phyloP scores from a whole-genome alignment of 257 asterid species.

The Ajuga chamaepitys region DNA sequence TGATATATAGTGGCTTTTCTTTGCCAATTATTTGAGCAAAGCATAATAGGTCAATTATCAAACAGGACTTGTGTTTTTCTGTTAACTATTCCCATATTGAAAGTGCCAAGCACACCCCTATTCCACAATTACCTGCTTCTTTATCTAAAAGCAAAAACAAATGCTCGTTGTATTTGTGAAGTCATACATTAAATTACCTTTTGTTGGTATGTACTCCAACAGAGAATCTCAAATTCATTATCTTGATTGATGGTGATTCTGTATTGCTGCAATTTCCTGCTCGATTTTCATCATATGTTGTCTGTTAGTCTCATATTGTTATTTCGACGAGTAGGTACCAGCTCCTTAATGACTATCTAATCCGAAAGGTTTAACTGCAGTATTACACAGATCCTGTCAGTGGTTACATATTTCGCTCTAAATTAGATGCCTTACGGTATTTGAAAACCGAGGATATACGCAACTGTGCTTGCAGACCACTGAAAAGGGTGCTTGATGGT shows the following conservation, averaged over 20 bases:
- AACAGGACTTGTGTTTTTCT: too few species aligned
- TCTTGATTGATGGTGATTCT: not conserved
- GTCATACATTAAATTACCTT: too few species aligned
- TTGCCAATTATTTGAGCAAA: too few species aligned
- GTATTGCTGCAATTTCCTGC: not conserved
- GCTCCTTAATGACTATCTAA: not conserved
- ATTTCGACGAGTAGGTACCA: not conserved
- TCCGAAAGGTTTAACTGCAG: conserved; percentile 32
- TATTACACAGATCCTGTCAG: conserved; percentile 54
- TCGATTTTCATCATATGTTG: not conserved
- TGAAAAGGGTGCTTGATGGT: conserved; percentile 24
- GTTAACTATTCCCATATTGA: too few species aligned
- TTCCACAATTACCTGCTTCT: too few species aligned
- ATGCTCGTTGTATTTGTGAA: too few species aligned
- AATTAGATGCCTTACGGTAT: conserved; percentile 55
- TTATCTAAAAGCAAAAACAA: too few species aligned
- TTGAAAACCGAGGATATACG: conserved; percentile 42
- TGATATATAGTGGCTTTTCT: too few species aligned
- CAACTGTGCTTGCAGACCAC: conserved; percentile 41
- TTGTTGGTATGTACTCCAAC: too few species aligned
- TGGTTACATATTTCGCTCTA: conserved; percentile 57
- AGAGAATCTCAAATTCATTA: too few species aligned
- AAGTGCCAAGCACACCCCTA: too few species aligned
- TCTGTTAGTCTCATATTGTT: not conserved
- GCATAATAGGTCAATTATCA: too few species aligned